Conservation (phyloP, 208 protist genomes). For the Phytomonas sp. region DNA sequence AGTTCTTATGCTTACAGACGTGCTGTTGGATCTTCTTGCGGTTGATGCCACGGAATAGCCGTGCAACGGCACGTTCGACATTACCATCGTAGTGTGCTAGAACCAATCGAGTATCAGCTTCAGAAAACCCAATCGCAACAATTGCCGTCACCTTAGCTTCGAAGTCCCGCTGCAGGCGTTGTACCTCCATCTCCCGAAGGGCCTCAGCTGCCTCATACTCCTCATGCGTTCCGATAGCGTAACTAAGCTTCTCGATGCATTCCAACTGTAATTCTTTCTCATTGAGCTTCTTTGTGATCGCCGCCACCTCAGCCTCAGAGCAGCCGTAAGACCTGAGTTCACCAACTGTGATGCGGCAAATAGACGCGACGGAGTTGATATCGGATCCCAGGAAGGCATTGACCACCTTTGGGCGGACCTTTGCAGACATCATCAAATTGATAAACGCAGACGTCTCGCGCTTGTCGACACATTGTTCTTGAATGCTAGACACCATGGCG, state of each 20-base stretch:
- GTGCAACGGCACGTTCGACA: slow-evolving; percentile 50
- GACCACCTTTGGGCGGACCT: slow-evolving; percentile 34
- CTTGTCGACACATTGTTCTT: slow-evolving; percentile 50
- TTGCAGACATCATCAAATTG: slow-evolving; percentile 43
- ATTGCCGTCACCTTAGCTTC: slow-evolving; percentile 41
- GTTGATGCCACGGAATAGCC: slow-evolving; percentile 51
- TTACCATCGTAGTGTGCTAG: slow-evolving; percentile 80
- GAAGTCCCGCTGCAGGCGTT: slow-evolving; percentile 18
- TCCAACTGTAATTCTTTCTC: slow-evolving; percentile 40
- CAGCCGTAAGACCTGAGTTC: slow-evolving; percentile 54
- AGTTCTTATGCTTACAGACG: slow-evolving; percentile 41
- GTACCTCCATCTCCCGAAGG: neutral
- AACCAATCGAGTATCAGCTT: slow-evolving; percentile 27
- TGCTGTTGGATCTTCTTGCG: slow-evolving; percentile 31
- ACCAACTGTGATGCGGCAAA: slow-evolving; percentile 42
- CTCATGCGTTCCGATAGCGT: slow-evolving; percentile 34
- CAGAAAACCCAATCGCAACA: slow-evolving; percentile 49
- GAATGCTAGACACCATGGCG: slow-evolving; percentile 37
- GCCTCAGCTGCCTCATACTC: slow-evolving; percentile 28
- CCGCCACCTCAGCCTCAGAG: slow-evolving; percentile 51
- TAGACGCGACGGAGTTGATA: slow-evolving; percentile 45
- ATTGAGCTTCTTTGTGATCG: slow-evolving; percentile 42
- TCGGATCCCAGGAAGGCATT: slow-evolving; percentile 40
- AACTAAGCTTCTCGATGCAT: slow-evolving; percentile 43
- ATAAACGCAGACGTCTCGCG: slow-evolving; percentile 39